A percentile compares a stretch with the other conserved stretches of the same genome.
These are phyloP conservation scores for Tetrapisispora nanseiensis DNA, from an alignment of 805 yeast genomes.

Conservation along the genomic window DNA sequence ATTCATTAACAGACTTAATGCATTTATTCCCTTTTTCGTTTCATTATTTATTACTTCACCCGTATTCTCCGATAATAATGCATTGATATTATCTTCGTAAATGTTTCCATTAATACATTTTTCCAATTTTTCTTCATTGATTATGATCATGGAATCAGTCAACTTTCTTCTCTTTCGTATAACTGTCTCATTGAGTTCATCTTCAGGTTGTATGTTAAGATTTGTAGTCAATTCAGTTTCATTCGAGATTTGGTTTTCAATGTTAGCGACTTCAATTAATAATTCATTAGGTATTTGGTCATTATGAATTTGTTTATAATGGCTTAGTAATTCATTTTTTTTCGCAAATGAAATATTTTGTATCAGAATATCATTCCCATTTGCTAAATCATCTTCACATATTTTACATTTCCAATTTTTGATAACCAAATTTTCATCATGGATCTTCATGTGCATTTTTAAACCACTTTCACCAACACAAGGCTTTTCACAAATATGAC, in stretches of 20 bases:
- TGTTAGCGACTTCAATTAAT: background rate
- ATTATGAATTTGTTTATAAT: conserved; percentile 42
- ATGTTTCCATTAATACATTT: conserved; percentile 15
- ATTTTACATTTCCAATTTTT: conserved; percentile 58
- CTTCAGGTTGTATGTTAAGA: background rate
- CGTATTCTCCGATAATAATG: background rate
- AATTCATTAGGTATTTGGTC: conserved; percentile 8
- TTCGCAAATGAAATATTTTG: conserved; percentile 37
- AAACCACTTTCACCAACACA: conserved; percentile 68
- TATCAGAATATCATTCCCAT: background rate
- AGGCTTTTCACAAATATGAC: conserved; percentile 55
- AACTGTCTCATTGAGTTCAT: background rate
- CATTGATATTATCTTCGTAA: conserved; percentile 1
- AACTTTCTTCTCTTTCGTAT: background rate
- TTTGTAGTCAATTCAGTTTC: background rate
- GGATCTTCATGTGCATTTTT: conserved; percentile 62
- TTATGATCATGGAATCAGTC: conserved; percentile 7
- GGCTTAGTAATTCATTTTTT: conserved; percentile 47
- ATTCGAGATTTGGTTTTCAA: background rate
- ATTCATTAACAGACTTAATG: conserved; percentile 25
- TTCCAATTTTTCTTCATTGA: conserved; percentile 21
- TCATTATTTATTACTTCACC: background rate
- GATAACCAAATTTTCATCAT: conserved; percentile 43
- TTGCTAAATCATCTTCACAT: conserved; percentile 30
- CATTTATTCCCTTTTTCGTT: conserved; percentile 7